Base-by-base conservation (phyloP, 768 basidiomycete species). In the Tylopilus subfusipes region DNA sequence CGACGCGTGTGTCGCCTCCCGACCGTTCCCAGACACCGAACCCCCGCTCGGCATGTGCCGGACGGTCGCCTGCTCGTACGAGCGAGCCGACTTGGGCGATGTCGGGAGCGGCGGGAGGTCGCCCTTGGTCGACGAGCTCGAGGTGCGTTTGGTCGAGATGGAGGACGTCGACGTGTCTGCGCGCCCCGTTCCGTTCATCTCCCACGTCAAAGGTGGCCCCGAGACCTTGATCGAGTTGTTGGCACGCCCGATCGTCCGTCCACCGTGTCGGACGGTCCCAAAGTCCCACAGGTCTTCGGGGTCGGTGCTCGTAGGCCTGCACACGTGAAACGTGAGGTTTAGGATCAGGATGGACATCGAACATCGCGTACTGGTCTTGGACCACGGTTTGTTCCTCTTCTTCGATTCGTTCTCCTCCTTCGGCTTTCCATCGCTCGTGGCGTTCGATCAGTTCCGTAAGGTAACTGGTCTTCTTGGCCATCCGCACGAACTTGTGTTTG, bases 231-330 rank as follows among this genome's bases (percentile, higher is more conserved):
- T 72, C 52, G 80, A 79, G 61, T 78, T 81, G 30, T 66, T 66
- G 22, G 83, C 70, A 48, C 85, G 80, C n/a, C 90, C 90, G 43
- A 91, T 78, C 16, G 90, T 90, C 19, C 79, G 73, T 42, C 78
- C 73, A 40, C 82, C 82, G 63, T 93, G 86, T 53, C 91, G 88
- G 43, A 98, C 88, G 9, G 96, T 98, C 14, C 96, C 96, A 72
- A 98, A 97, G 68, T 98, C 96, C 96, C 96, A 98, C 31, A 98
- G 74, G 59, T 95, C 93, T 49, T 91, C 90, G 3, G 80, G 77
- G 60, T 89, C 87, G 34, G 77, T 79, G 51, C 76, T 76, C 13
- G 73, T 68, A 46, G 77, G 76, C 45, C 85, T 88, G 56, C n/a
- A 43, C 29, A 34, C 2, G 18, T 22, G 6, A 39, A 29, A 49